Percentiles rank a stretch among this genome's conserved stretches.
These are phyloP conservation scores for Arachis stenosperma DNA, from an alignment of 306 rosid genomes.

Conservation along the genomic window DNA sequence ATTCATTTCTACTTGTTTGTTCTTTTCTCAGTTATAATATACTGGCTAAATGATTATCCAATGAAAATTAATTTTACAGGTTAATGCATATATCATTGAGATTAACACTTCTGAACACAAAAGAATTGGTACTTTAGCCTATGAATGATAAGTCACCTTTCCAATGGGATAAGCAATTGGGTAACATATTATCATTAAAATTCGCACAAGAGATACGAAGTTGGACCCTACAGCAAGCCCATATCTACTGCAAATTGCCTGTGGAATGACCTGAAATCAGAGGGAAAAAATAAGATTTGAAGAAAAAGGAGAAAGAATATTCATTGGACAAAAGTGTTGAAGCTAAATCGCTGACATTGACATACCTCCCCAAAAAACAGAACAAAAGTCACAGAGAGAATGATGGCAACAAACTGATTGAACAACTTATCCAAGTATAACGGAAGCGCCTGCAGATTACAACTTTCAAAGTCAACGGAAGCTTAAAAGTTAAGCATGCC, in stretches of 20 bases:
- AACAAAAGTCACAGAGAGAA: slow-evolving; percentile 94
- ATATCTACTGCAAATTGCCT: slow-evolving; percentile 91
- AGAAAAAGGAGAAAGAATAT: neutral
- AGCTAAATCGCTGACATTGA: slow-evolving; percentile 10
- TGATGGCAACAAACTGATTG: slow-evolving; percentile 84
- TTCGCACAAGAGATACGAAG: slow-evolving; percentile 75
- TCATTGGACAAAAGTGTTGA: slow-evolving; percentile 20
- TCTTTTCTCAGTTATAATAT: slow-evolving; percentile 17
- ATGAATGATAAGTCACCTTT: slow-evolving; percentile 59
- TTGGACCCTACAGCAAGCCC: slow-evolving; percentile 96
- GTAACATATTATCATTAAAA: slow-evolving; percentile 83
- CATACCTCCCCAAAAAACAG: slow-evolving; percentile 87
- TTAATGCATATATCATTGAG: slow-evolving; percentile 19
- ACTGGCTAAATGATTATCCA: neutral
- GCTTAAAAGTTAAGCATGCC: slow-evolving; percentile 26
- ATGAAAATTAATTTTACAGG: slow-evolving; percentile 11
- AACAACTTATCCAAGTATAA: slow-evolving; percentile 84
- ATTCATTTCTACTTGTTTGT: slow-evolving; percentile 1
- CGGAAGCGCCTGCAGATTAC: slow-evolving; percentile 85
- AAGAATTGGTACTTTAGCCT: slow-evolving; percentile 16
- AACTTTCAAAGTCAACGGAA: slow-evolving; percentile 44
- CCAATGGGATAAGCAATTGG: slow-evolving; percentile 95
- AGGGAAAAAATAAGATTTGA: neutral
- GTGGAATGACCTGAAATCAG: slow-evolving; percentile 84
- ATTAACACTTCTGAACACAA: neutral